These are phyloP conservation scores for Coemansia sp. DNA, from an alignment of 192 early-diverging fungal genomes.

Conservation along the genomic window DNA sequence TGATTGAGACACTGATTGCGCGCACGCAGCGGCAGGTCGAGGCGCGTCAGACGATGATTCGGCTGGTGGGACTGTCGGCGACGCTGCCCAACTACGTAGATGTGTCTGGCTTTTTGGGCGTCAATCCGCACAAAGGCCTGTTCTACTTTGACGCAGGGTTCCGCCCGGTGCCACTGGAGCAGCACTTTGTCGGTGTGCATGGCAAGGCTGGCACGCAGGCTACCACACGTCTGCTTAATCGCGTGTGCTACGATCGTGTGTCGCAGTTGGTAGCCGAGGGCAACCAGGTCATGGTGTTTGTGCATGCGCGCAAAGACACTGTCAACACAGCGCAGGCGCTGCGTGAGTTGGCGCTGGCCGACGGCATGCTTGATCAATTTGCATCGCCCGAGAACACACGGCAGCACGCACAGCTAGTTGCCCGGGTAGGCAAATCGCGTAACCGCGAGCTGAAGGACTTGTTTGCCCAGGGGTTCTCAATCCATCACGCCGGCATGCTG, in stretches of 20 bases:
- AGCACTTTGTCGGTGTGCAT: conserved; percentile 93
- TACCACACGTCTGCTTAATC: conserved; percentile 69
- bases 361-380: conserved; percentile 54
- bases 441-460: conserved; percentile 89
- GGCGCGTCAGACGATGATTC: conserved; percentile 89
- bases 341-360: conserved; percentile 65
- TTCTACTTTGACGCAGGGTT: conserved; percentile 97
- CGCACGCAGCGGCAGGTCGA: conserved; percentile 91
- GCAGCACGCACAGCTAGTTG: conserved; percentile 51
- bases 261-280: conserved; percentile 70
- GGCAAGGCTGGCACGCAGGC: conserved; percentile 73
- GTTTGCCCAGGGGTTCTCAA: conserved; percentile 78
- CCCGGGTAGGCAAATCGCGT: conserved; percentile 68
- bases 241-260: conserved; percentile 83
- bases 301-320: conserved; percentile 97
- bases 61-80: conserved; percentile 94
- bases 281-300: conserved; percentile 99
- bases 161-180: conserved; percentile 93
- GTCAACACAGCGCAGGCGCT: conserved; percentile 89
- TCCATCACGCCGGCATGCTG: conserved; percentile 97
- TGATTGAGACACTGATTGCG: conserved; percentile 94
- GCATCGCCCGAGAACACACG: conserved; percentile 29
- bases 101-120: conserved; percentile 88
- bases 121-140: conserved; percentile 88
- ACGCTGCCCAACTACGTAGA: conserved; percentile 98